Conservation (phyloP, 176 grass and related monocot genomes). For the Chloris gayana region DNA sequence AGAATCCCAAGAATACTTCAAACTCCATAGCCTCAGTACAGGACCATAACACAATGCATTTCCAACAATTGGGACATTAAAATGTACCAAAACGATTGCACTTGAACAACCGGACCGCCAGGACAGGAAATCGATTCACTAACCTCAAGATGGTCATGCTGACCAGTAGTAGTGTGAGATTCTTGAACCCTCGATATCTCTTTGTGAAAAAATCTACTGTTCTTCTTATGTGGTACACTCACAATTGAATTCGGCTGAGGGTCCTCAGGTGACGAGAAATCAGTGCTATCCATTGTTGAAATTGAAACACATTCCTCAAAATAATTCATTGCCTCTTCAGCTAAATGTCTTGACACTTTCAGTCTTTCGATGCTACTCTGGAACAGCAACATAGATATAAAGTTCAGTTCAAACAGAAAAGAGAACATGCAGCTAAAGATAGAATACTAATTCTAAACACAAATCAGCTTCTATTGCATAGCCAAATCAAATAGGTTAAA, state of each 20-base stretch:
- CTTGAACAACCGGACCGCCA: slow-evolving; percentile 14
- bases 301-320: slow-evolving; percentile 96
- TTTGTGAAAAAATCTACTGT: slow-evolving; percentile 54
- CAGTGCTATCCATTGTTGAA: slow-evolving; percentile 85
- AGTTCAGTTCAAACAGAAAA: not conserved
- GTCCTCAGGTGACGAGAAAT: slow-evolving; percentile 83
- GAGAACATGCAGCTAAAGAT: not conserved
- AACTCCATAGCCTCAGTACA: not conserved
- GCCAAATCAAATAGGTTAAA: slow-evolving; percentile 9
- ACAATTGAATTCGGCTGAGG: slow-evolving; percentile 45
- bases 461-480: slow-evolving; percentile 5
- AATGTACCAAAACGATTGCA: not conserved
- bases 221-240: slow-evolving; percentile 46
- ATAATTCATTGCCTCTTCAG: slow-evolving; percentile 91
- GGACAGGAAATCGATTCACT: slow-evolving; percentile 23
- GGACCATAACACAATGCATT: too few relatives aligned
- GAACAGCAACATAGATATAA: slow-evolving; percentile 29
- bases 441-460: not conserved
- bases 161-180: slow-evolving; percentile 40
- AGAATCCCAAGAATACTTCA: not conserved
- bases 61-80: too few relatives aligned
- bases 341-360: slow-evolving; percentile 79
- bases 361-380: slow-evolving; percentile 63
- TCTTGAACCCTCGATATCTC: slow-evolving; percentile 50
- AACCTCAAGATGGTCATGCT: slow-evolving; percentile 41